Evolutionary conservation across 1,139 yeast genomes (phyloP).

Genomic region (Yamadazyma trypodendri): DNA sequence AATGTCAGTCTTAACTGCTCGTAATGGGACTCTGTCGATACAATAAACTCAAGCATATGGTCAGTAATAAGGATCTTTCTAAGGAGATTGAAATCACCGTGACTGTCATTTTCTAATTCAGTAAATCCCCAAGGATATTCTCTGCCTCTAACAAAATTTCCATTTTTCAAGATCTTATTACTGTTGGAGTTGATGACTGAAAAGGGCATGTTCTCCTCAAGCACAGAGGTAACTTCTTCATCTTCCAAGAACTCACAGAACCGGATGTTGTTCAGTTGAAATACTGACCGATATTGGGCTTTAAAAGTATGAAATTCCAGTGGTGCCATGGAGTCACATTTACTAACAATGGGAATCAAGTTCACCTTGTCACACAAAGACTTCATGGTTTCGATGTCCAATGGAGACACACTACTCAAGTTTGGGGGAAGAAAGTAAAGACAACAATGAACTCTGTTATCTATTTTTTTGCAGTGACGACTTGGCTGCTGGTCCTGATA

Average conservation of each 20-base stretch:
- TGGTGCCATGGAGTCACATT: conserved; percentile 64
- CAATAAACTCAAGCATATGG: conserved; percentile 59
- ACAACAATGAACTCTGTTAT: conserved; percentile 74
- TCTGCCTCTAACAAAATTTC: conserved; percentile 56
- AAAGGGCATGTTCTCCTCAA: conserved; percentile 51
- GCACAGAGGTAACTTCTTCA: conserved; percentile 28
- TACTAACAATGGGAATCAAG: conserved; percentile 73
- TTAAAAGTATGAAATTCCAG: conserved; percentile 45
- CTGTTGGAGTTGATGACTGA: conserved; percentile 56
- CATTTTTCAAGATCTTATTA: conserved; percentile 26
- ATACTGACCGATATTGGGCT: conserved; percentile 37
- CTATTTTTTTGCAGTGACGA: conserved; percentile 41
- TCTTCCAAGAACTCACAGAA: conserved; percentile 57
- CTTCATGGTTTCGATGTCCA: conserved; percentile 71
- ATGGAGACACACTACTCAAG: conserved; percentile 49
- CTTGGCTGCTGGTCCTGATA: conserved; percentile 74
- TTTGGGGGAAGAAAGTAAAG: conserved; percentile 67
- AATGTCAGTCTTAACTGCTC: conserved; percentile 51
- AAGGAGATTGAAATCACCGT: conserved; percentile 63
- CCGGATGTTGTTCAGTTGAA: conserved; percentile 49
- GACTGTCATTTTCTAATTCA: conserved; percentile 62
- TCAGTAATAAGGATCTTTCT: conserved; percentile 51
- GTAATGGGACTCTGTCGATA: conserved; percentile 56
- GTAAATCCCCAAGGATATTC: conserved; percentile 73
- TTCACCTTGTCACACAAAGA: conserved; percentile 64